phyloP scores from a whole-genome alignment of 2,329 filamentous ascomycete species.

The Aspergillus ustus region DNA sequence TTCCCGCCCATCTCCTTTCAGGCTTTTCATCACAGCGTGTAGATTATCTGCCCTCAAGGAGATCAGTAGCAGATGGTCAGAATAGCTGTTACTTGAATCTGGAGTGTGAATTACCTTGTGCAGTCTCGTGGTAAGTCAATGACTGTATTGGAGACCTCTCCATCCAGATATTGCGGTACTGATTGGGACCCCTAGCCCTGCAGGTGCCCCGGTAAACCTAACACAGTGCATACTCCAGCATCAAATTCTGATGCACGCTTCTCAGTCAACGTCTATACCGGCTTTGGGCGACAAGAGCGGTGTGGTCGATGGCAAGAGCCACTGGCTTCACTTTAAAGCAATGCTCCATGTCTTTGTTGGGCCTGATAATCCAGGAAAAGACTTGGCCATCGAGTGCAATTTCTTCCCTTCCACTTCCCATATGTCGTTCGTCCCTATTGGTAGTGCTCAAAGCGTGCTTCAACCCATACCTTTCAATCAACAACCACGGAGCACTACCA shows the following conservation, averaged over 20 bases:
- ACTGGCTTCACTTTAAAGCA: slow-evolving; percentile 25
- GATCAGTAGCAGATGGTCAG: background rate
- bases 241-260: slow-evolving; percentile 15
- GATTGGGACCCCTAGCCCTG: slow-evolving; percentile 28
- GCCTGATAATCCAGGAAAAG: slow-evolving; percentile 16
- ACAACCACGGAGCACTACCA: background rate
- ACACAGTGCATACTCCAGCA: slow-evolving; percentile 24
- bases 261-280: slow-evolving; percentile 14
- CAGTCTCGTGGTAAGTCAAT: slow-evolving; percentile 17
- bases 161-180: slow-evolving; percentile 26
- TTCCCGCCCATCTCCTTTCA: background rate
- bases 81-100: background rate
- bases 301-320: slow-evolving; percentile 26
- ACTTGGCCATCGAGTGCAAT: slow-evolving; percentile 13
- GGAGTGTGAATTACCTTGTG: background rate
- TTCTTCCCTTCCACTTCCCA: slow-evolving; percentile 9
- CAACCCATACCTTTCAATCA: slow-evolving; percentile 6
- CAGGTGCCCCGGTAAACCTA: slow-evolving; percentile 32
- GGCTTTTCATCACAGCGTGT: background rate
- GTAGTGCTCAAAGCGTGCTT: background rate
- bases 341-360: slow-evolving; percentile 23
- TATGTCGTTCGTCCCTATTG: slow-evolving; percentile 2
- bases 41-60: background rate
- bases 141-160: slow-evolving; percentile 28
- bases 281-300: slow-evolving; percentile 28